Percentiles rank a stretch among this genome's conserved stretches.
phyloP scores from a whole-genome alignment of 192 early-diverging fungal genomes.

The Podila minutissima region DNA sequence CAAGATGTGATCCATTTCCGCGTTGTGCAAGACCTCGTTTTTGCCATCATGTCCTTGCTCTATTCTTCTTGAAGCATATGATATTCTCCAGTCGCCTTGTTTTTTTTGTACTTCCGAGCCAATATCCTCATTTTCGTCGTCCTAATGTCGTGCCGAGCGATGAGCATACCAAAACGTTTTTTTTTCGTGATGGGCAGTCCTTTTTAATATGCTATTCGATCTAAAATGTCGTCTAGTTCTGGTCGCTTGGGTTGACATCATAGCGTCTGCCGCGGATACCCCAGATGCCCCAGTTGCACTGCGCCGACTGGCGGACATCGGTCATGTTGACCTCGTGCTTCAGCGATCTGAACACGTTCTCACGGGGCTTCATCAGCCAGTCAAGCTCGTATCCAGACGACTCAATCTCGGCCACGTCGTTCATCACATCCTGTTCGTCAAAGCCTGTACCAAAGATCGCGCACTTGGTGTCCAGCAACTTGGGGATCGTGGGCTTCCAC shows the following conservation, averaged over 20 bases:
- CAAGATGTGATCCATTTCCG: no score
- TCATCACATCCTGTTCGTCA: constrained; percentile 72
- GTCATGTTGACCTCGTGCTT: constrained; percentile 78
- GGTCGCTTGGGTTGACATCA: constrained; percentile 65
- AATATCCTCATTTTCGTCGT: no score
- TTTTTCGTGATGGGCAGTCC: no score
- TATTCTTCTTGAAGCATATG: no score
- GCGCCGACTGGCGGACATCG: constrained; percentile 75
- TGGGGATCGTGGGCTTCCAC: constrained; percentile 74
- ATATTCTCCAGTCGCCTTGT: no score
- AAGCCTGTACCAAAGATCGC: constrained; percentile 82
- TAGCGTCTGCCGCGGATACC: constrained; percentile 83
- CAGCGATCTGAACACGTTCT: constrained; percentile 74
- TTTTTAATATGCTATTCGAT: neutral
- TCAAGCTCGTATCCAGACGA: constrained; percentile 63
- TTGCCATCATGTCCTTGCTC: no score
- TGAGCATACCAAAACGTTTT: no score
- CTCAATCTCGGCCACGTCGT: constrained; percentile 62
- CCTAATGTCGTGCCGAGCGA: no score
- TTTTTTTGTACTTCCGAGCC: no score
- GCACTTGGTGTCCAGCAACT: constrained; percentile 79
- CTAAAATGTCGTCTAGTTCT: constrained; percentile 4
- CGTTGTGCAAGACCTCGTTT: no score
- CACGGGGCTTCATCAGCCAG: constrained; percentile 75
- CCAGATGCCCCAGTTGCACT: constrained; percentile 85